Conservation (phyloP, 1,139 yeast species). For the Suhomyces choctaworum region DNA sequence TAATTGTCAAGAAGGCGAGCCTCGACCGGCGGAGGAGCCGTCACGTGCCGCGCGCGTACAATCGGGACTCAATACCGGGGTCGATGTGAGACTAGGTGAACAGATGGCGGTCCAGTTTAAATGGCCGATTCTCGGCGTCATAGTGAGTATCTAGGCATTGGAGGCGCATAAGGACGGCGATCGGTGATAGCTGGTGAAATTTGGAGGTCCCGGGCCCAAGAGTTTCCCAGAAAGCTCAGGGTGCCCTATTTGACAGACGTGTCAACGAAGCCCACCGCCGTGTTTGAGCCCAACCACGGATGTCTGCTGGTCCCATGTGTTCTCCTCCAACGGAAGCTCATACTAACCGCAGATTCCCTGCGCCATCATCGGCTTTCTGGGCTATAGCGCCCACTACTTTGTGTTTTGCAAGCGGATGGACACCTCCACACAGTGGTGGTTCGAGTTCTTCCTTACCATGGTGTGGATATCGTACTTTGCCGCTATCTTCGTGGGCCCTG, state of each 20-base stretch:
- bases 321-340: too few relatives aligned
- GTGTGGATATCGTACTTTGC: constrained; percentile 70
- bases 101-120: constrained; percentile 47
- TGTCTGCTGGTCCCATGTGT: too few relatives aligned
- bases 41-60: neutral
- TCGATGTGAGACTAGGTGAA: too few relatives aligned
- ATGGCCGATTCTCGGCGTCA: constrained; percentile 61
- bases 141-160: constrained; percentile 31
- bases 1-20: neutral
- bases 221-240: too few relatives aligned
- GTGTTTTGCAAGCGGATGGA: constrained; percentile 51
- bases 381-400: constrained; percentile 63
- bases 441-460: constrained; percentile 51
- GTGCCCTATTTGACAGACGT: too few relatives aligned
- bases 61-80: too few relatives aligned
- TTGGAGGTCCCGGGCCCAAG: too few relatives aligned
- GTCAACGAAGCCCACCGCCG: too few relatives aligned
- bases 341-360: constrained; percentile 57
- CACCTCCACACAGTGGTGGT: constrained; percentile 42
- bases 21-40: neutral
- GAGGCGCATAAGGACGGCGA: too few relatives aligned
- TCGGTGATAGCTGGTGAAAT: too few relatives aligned
- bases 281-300: too few relatives aligned
- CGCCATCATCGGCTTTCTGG: constrained; percentile 57
- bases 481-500: constrained; percentile 62